Base-by-base conservation (phyloP, 768 basidiomycete species). In the Pulveroboletus sp. region DNA sequence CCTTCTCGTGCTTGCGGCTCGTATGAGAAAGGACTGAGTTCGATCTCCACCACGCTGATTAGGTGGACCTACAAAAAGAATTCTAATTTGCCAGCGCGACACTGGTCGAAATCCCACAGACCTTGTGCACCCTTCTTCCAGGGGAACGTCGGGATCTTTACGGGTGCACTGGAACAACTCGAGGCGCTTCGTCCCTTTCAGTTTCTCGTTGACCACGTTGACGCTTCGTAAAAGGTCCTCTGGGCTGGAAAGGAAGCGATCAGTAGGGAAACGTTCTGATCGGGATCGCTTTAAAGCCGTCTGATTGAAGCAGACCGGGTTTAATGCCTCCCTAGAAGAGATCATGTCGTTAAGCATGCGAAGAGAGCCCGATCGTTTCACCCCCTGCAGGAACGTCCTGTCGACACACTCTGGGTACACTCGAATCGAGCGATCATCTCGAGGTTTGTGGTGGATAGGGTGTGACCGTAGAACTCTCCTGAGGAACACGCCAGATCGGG, bases 31-130 rank as follows among this genome's bases (percentile, higher is more conserved):
- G 76, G 73, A 55, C 79, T 82, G 36, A 83, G 65, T 60, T 89
- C 86, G 43, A 86, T 83, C 62, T 88, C 85, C 10, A 83, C 79
- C 11, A 76, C 73, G 24, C 77, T 71, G 50, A 86, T 74, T 0
- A 77, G 80, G 43, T 76, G 70, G 17, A 83, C 70, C 76, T 82
- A 41, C 3, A 8, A 26, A 32, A 39, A 2, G 43, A 12, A 11
- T 11, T 6, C 21, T 15, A 28, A 41, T 12, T 24, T 31, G 2
- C 15, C 21, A 27, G 14, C 15, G 8, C 2, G 21, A 46, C 8
- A 46, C 8, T 5, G 35, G 35, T 46, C 39, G 3, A 8, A 12
- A 9, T 3, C 2, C 10, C 5, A 14, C 50, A 9, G 4, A 51
- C 54, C 60, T 67, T 51, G 47, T 63, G 47, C 27, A 59, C 73